Percentiles rank a stretch among this genome's conserved stretches.
Evolutionary conservation across 78 protist genomes (phyloP).

Genomic region (Dictyostelium discoideum): DNA sequence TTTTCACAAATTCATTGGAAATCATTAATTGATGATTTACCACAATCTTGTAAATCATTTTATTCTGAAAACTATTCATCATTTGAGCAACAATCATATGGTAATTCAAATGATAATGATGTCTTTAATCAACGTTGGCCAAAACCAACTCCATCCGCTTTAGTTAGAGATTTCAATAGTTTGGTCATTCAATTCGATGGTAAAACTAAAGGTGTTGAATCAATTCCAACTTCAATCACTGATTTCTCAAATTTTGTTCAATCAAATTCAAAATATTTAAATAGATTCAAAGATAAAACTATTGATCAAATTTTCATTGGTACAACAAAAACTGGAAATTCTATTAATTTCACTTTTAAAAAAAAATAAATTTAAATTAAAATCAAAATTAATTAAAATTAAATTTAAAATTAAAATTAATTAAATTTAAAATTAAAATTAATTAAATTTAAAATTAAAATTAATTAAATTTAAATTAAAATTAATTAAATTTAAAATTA

Average conservation of each 20-base stretch:
- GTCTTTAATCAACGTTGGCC: conserved; percentile 47
- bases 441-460: too few species aligned
- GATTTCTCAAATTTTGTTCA: conserved; percentile 12
- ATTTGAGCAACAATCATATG: background rate
- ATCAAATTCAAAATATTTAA: background rate
- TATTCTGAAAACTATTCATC: background rate
- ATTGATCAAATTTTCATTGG: conserved; percentile 32
- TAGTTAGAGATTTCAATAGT: background rate
- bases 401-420: too few species aligned
- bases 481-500: too few species aligned
- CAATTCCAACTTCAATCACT: background rate
- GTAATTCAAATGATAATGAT: background rate
- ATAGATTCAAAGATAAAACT: background rate
- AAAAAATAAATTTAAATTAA: background rate
- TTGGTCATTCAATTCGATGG: conserved; percentile 65
- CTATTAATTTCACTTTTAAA: conserved; percentile 36
- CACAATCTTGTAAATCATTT: background rate
- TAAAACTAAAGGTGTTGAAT: conserved; percentile 34
- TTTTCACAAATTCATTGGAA: conserved; percentile 74
- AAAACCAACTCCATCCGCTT: background rate
- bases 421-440: too few species aligned
- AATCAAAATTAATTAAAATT: too few species aligned
- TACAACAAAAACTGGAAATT: conserved; percentile 54
- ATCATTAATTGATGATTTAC: background rate
- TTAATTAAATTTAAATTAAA: background rate